These are phyloP conservation scores for Plasmopara viticola DNA, from an alignment of 352 stramenopile species.

Conservation along the genomic window DNA sequence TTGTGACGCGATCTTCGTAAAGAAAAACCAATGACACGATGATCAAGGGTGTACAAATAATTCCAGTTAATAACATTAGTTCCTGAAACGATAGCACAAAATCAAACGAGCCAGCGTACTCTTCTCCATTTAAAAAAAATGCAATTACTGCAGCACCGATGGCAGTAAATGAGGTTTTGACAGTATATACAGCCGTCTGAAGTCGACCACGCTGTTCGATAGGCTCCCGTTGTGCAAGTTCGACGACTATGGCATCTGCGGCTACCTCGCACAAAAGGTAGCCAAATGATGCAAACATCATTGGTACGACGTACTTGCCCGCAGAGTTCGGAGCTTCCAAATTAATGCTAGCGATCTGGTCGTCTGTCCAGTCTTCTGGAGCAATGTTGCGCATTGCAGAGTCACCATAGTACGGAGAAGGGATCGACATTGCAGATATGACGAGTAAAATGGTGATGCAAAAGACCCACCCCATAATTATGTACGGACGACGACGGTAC, in stretches of 20 bases:
- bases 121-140: conserved; percentile 34
- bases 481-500: conserved; percentile 39
- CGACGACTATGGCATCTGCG: conserved; percentile 52
- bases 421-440: conserved; percentile 23
- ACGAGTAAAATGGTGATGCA: conserved; percentile 28
- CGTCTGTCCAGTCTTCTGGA: conserved; percentile 24
- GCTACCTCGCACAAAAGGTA: conserved; percentile 45
- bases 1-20: conserved; percentile 20
- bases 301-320: conserved; percentile 36
- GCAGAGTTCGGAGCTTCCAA: conserved; percentile 19
- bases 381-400: conserved; percentile 27
- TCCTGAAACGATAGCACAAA: conserved; percentile 38
- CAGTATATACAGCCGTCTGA: conserved; percentile 37
- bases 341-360: conserved; percentile 31
- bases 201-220: conserved; percentile 20
- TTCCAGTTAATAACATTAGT: conserved; percentile 28
- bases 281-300: conserved; percentile 50
- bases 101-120: conserved; percentile 35
- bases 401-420: conserved; percentile 35
- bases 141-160: conserved; percentile 32
- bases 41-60: conserved; percentile 25
- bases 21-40: conserved; percentile 31
- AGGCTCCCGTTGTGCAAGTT: conserved; percentile 43
- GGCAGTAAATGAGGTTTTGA: conserved; percentile 35
- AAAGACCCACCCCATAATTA: conserved; percentile 37